These are phyloP conservation scores for Zelonia costaricensis DNA, from an alignment of 208 protist genomes.

Conservation along the genomic window DNA sequence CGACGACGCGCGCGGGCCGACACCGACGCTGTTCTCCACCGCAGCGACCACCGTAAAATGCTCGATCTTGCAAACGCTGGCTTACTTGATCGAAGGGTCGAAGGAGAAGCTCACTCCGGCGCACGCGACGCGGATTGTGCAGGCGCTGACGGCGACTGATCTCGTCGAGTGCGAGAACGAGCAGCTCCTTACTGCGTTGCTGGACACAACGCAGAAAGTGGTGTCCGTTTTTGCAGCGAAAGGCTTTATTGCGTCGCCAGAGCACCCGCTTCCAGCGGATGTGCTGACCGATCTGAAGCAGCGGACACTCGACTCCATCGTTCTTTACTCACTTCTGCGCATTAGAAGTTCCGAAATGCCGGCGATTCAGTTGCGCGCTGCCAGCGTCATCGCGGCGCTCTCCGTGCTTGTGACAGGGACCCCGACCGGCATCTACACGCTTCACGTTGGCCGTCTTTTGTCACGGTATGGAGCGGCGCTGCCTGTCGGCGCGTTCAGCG, in stretches of 20 bases:
- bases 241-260: slow-evolving; percentile 58
- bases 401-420: slow-evolving; percentile 66
- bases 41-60: slow-evolving; percentile 75
- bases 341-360: slow-evolving; percentile 53
- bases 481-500: slow-evolving; percentile 71
- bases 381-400: slow-evolving; percentile 36
- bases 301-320: slow-evolving; percentile 79
- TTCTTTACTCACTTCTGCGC: slow-evolving; percentile 76
- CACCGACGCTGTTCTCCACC: slow-evolving; percentile 86
- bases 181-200: slow-evolving; percentile 56
- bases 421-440: slow-evolving; percentile 56
- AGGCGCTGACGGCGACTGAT: slow-evolving; percentile 64
- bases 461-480: slow-evolving; percentile 58
- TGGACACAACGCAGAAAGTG: slow-evolving; percentile 46
- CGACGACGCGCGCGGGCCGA: slow-evolving; percentile 18
- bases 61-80: slow-evolving; percentile 67
- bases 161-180: slow-evolving; percentile 72
- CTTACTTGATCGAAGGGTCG: slow-evolving; percentile 71
- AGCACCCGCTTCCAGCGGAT: slow-evolving; percentile 56
- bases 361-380: slow-evolving; percentile 33
- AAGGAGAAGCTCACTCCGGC: slow-evolving; percentile 50
- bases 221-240: slow-evolving; percentile 44
- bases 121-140: slow-evolving; percentile 64
- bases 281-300: slow-evolving; percentile 51
- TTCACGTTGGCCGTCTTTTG: slow-evolving; percentile 66